Conservation (phyloP, 2,329 filamentous ascomycete genomes). For the Alternaria longipes region DNA sequence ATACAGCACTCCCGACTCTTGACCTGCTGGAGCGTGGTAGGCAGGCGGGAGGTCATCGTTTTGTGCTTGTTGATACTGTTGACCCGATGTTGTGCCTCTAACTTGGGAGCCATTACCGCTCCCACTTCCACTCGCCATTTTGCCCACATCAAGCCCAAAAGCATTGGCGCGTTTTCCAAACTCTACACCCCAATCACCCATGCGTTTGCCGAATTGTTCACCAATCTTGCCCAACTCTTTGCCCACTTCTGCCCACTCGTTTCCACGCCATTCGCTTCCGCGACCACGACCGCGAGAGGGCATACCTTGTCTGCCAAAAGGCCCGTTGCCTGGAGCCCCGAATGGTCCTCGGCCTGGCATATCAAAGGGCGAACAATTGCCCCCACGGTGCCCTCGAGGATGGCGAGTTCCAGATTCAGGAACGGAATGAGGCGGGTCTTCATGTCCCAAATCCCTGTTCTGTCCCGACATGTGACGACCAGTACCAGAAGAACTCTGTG, state of each 20-base stretch:
- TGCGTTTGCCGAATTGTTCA: constrained; percentile 44
- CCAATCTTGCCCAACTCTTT: constrained; percentile 32
- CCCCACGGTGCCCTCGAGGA: background rate
- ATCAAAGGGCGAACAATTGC: constrained; percentile 30
- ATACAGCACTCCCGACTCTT: constrained; percentile 32
- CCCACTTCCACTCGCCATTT: constrained; percentile 11
- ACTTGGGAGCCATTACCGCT: constrained; percentile 9
- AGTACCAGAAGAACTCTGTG: background rate
- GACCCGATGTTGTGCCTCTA: background rate
- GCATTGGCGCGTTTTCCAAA: constrained; percentile 38
- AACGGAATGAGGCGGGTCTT: constrained; percentile 38
- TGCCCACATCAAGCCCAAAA: constrained; percentile 32
- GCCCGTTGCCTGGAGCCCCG: constrained; percentile 18
- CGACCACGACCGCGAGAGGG: constrained; percentile 4
- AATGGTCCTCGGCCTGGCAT: constrained; percentile 17
- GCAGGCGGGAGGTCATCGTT: constrained; percentile 28
- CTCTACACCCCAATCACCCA: constrained; percentile 42
- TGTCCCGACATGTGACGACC: background rate
- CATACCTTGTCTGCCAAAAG: constrained; percentile 16
- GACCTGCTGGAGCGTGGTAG: constrained; percentile 21
- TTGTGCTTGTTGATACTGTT: background rate
- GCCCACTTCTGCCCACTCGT: constrained; percentile 21
- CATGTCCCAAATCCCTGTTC: background rate
- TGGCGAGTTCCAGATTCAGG: constrained; percentile 4
- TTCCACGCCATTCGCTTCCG: constrained; percentile 3